Percentiles rank a stretch among this genome's conserved stretches.
Conservation (phyloP, 2,329 filamentous ascomycete species). For the Aspergillus tubingensis region DNA sequence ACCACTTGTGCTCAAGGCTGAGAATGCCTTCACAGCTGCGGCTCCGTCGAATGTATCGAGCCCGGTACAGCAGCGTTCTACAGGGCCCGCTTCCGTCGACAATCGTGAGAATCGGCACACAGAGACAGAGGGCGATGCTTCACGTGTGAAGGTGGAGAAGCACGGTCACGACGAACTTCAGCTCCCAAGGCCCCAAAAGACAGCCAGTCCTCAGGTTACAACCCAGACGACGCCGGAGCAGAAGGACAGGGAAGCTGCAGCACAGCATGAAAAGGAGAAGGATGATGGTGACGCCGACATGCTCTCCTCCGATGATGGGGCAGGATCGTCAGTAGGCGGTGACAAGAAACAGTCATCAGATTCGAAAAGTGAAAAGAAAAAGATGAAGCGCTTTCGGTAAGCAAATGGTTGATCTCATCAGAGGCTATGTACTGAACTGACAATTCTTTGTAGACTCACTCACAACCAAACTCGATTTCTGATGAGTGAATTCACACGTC, state of each 20-base stretch:
- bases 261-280: slow-evolving; percentile 22
- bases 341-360: slow-evolving; percentile 33
- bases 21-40: slow-evolving; percentile 29
- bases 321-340: slow-evolving; percentile 28
- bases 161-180: slow-evolving; percentile 24
- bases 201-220: slow-evolving; percentile 17
- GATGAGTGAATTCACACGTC: slow-evolving; percentile 95
- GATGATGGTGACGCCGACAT: slow-evolving; percentile 21
- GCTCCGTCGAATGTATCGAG: slow-evolving; percentile 16
- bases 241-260: slow-evolving; percentile 13
- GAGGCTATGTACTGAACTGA: neutral
- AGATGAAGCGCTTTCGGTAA: slow-evolving; percentile 49
- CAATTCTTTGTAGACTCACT: slow-evolving; percentile 66
- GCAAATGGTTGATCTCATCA: slow-evolving; percentile 6
- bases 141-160: slow-evolving; percentile 31
- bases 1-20: slow-evolving; percentile 27
- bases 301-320: slow-evolving; percentile 34
- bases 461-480: slow-evolving; percentile 97
- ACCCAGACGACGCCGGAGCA: slow-evolving; percentile 15
- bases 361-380: slow-evolving; percentile 39
- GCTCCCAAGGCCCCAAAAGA: slow-evolving; percentile 19
- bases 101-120: slow-evolving; percentile 18
- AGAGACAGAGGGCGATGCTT: slow-evolving; percentile 22
- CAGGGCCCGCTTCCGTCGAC: slow-evolving; percentile 23
- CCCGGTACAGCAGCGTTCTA: slow-evolving; percentile 20